Percentiles rank a stretch among this genome's conserved stretches.
phyloP scores from a whole-genome alignment of 164 flowering plant species.

The Litsea cubeba region DNA sequence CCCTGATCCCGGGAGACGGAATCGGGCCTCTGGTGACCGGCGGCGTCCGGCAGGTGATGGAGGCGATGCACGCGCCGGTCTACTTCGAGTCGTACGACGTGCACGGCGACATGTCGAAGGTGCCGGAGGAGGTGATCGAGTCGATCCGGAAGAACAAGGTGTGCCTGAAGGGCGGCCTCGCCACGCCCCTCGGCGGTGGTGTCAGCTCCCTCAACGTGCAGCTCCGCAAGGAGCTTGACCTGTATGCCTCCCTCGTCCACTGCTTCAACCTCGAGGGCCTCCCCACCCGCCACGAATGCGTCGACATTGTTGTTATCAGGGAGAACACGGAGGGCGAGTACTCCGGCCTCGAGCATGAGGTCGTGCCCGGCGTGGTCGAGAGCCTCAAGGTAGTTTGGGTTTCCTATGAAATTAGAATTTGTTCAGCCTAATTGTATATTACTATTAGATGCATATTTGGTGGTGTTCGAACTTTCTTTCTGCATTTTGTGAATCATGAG shows the following conservation, averaged over 20 bases:
- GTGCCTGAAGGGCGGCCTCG: slow-evolving; percentile 80
- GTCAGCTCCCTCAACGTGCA: slow-evolving; percentile 72
- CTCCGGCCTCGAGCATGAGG: slow-evolving; percentile 85
- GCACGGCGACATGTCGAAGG: slow-evolving; percentile 54
- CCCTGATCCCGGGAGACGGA: slow-evolving; percentile 78
- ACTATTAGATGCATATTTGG: not conserved
- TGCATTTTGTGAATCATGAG: too few relatives aligned
- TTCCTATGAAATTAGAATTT: too few relatives aligned
- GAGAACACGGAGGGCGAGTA: slow-evolving; percentile 93
- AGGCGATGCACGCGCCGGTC: slow-evolving; percentile 22
- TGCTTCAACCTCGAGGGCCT: slow-evolving; percentile 75
- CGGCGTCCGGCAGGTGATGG: slow-evolving; percentile 83
- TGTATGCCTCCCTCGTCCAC: slow-evolving; percentile 72
- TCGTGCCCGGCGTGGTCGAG: slow-evolving; percentile 91
- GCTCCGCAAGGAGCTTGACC: slow-evolving; percentile 73
- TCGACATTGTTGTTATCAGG: slow-evolving; percentile 76
- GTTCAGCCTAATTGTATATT: too few relatives aligned
- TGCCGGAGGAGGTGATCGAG: slow-evolving; percentile 53
- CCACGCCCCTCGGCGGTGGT: slow-evolving; percentile 83
- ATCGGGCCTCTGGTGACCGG: slow-evolving; percentile 74
- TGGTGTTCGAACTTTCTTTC: not conserved
- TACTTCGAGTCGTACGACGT: slow-evolving; percentile 71
- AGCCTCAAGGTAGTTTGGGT: slow-evolving; percentile 61
- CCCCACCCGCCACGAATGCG: slow-evolving; percentile 67
- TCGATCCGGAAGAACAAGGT: slow-evolving; percentile 79